Conservation (phyloP, 345 rosid species). For the Chamaenerion angustifolium region DNA sequence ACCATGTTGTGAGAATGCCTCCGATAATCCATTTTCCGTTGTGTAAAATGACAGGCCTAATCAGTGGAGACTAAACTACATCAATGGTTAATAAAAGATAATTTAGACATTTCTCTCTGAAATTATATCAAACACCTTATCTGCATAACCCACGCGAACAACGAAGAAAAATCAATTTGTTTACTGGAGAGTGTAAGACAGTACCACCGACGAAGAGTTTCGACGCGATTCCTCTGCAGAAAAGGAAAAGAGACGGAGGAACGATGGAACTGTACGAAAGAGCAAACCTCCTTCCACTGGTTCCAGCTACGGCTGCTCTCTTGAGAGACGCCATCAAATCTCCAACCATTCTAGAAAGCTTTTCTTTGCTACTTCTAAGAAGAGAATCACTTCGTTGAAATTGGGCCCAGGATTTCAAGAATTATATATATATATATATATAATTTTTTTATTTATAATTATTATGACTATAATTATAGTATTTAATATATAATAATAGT, state of each 20-base stretch:
- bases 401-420: no score
- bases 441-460: no score
- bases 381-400: no score
- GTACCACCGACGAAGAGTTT: slow-evolving; percentile 57
- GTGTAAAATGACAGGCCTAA: slow-evolving; percentile 67
- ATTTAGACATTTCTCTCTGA: neutral
- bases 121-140: slow-evolving; percentile 6
- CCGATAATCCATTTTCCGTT: slow-evolving; percentile 45
- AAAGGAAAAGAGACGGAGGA: slow-evolving; percentile 17
- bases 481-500: no score
- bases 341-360: no score
- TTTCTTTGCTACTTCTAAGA: no score
- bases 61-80: neutral
- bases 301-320: slow-evolving; percentile 12
- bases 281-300: neutral
- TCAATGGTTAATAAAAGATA: neutral
- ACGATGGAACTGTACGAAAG: slow-evolving; percentile 8
- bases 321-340: slow-evolving; percentile 42
- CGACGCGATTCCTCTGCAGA: slow-evolving; percentile 47
- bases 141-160: neutral
- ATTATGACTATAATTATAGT: no score
- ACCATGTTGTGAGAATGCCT: slow-evolving; percentile 65
- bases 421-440: no score
- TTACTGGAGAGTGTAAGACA: neutral
- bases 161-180: neutral